Conservation (phyloP, 2,329 filamentous ascomycete species). For the Reticulascus tulasneorum region DNA sequence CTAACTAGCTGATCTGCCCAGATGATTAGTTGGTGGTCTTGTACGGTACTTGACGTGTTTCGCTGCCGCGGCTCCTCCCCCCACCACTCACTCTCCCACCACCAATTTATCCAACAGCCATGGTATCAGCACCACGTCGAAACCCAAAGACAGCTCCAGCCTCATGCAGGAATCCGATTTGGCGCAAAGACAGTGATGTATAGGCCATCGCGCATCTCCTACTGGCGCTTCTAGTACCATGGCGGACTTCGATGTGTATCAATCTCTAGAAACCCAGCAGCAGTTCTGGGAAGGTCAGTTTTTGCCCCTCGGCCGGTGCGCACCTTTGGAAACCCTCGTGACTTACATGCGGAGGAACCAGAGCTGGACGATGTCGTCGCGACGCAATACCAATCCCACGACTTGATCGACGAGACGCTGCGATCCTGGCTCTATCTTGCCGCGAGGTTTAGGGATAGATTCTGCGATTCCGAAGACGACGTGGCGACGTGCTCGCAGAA, state of each 20-base stretch:
- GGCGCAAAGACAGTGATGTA: conserved; percentile 8
- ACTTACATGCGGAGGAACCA: conserved; percentile 20
- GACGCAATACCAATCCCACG: conserved; percentile 45
- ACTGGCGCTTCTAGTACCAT: conserved; percentile 31
- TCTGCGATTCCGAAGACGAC: conserved; percentile 72
- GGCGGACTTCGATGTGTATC: conserved; percentile 63
- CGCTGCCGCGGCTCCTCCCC: background rate
- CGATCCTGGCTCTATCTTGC: conserved; percentile 80
- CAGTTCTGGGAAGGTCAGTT: conserved; percentile 81
- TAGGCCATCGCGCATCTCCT: background rate
- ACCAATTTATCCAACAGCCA: background rate
- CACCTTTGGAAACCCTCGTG: background rate
- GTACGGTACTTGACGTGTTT: no score
- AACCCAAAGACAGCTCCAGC: no score
- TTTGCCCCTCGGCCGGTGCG: background rate
- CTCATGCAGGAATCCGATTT: no score
- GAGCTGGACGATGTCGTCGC: conserved; percentile 46
- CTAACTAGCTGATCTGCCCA: no score
- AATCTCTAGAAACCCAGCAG: conserved; percentile 71
- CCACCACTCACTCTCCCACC: conserved; percentile 2
- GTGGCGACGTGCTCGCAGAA: conserved; percentile 75
- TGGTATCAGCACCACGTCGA: no score
- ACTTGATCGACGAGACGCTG: conserved; percentile 75
- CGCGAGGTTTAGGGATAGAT: conserved; percentile 70
- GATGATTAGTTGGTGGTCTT: no score